Evolutionary conservation across 768 basidiomycete species (phyloP).

Genomic region (Phlegmacium glaucopus): DNA sequence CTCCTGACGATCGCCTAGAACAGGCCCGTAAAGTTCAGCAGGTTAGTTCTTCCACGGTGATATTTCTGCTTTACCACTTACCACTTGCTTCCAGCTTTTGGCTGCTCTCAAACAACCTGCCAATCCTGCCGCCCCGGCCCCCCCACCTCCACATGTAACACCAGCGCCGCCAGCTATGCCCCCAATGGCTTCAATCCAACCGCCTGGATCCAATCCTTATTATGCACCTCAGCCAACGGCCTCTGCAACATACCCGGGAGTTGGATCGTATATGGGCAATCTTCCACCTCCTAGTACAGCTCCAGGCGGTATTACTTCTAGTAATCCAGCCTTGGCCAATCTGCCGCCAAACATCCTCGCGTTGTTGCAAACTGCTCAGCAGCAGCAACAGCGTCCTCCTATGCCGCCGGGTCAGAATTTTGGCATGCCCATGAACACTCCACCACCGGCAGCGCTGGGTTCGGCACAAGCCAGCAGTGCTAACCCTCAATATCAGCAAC

Average conservation of each 20-base stretch:
- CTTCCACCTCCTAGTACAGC: slow-evolving; percentile 24
- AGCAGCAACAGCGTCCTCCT: slow-evolving; percentile 36
- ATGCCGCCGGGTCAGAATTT: slow-evolving; percentile 30
- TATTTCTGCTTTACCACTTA: not conserved
- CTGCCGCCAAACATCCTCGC: slow-evolving; percentile 72
- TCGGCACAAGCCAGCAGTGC: slow-evolving; percentile 35
- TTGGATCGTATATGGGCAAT: slow-evolving; percentile 17
- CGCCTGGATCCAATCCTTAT: slow-evolving; percentile 33
- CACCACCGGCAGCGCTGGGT: slow-evolving; percentile 35
- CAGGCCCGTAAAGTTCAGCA: slow-evolving; percentile 87
- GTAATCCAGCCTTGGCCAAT: slow-evolving; percentile 33
- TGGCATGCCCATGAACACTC: slow-evolving; percentile 39
- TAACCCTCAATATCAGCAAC: slow-evolving; percentile 55
- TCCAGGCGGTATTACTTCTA: slow-evolving; percentile 34
- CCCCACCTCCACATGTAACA: slow-evolving; percentile 27
- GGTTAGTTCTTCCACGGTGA: slow-evolving; percentile 23
- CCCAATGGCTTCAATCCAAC: slow-evolving; percentile 40
- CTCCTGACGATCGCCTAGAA: slow-evolving; percentile 76
- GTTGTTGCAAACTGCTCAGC: slow-evolving; percentile 55
- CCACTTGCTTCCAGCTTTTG: slow-evolving; percentile 41
- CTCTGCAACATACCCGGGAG: slow-evolving; percentile 28
- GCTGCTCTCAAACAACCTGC: slow-evolving; percentile 78
- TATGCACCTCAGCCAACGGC: slow-evolving; percentile 40
- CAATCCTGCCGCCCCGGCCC: slow-evolving; percentile 28
- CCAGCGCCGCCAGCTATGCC: slow-evolving; percentile 30